These are phyloP conservation scores for Peltaster fructicola DNA, from an alignment of 2,329 filamentous ascomycete species.

Conservation along the genomic window DNA sequence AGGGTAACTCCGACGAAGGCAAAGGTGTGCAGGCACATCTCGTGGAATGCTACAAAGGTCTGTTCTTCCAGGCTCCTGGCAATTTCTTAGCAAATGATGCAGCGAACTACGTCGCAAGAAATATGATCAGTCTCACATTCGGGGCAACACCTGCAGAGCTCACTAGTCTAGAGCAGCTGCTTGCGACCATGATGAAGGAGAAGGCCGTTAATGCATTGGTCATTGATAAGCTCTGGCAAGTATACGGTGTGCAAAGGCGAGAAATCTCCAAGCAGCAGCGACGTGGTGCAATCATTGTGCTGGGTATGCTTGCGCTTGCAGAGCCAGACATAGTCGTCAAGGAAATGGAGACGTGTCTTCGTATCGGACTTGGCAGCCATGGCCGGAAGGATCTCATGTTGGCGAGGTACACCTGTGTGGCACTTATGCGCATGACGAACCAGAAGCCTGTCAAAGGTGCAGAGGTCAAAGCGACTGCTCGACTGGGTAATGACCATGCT, in stretches of 20 bases:
- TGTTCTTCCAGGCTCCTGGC: conserved; percentile 91
- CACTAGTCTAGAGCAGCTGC: conserved; percentile 82
- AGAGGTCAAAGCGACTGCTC: conserved; percentile 44
- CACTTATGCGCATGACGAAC: conserved; percentile 77
- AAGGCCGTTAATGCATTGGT: conserved; percentile 74
- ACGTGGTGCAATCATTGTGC: conserved; percentile 82
- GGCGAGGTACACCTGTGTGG: conserved; percentile 90
- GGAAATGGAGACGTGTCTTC: conserved; percentile 86
- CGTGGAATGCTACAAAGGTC: conserved; percentile 86
- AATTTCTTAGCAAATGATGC: conserved; percentile 76
- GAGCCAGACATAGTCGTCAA: conserved; percentile 84
- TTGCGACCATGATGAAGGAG: conserved; percentile 95
- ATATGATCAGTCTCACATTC: conserved; percentile 98
- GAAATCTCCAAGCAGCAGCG: conserved; percentile 86
- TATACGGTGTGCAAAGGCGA: conserved; percentile 84
- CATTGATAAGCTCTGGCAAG: conserved; percentile 86
- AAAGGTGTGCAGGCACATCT: conserved; percentile 94
- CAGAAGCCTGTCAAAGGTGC: conserved; percentile 62
- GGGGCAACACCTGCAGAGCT: conserved; percentile 87
- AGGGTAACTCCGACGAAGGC: conserved; percentile 96
- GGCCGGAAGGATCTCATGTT: conserved; percentile 72
- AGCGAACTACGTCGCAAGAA: conserved; percentile 86
- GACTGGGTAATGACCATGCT: conserved; percentile 81
- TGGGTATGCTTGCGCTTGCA: conserved; percentile 90
- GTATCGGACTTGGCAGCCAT: conserved; percentile 67